Evolutionary conservation across 129 eudicot genomes (phyloP).

Genomic region (Pittosporum tobira): DNA sequence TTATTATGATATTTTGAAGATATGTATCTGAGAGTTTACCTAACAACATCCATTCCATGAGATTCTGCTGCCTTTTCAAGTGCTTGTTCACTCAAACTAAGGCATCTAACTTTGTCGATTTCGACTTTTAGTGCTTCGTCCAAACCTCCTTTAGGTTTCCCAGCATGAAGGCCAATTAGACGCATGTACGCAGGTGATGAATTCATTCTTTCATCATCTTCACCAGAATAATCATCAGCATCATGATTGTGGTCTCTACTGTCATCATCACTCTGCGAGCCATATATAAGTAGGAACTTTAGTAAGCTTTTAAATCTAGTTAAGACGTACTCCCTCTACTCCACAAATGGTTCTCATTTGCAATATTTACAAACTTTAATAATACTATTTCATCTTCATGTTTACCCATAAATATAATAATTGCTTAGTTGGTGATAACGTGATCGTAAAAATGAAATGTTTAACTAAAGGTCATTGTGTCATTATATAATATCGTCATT

Average conservation of each 20-base stretch:
- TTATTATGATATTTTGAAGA: neutral
- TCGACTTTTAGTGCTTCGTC: constrained; percentile 8
- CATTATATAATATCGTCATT: too few species aligned
- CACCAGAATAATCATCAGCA: neutral
- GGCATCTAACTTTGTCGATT: constrained; percentile 13
- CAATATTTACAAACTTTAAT: too few species aligned
- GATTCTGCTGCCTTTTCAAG: constrained; percentile 8
- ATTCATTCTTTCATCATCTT: neutral
- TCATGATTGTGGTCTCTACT: too few species aligned
- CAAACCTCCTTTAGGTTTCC: constrained; percentile 13
- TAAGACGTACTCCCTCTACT: too few species aligned
- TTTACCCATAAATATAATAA: too few species aligned
- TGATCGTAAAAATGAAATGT: too few species aligned
- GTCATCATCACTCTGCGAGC: neutral
- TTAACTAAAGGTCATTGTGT: too few species aligned
- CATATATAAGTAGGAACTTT: too few species aligned
- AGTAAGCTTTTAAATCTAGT: too few species aligned
- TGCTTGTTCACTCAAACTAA: constrained; percentile 19
- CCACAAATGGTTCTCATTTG: too few species aligned
- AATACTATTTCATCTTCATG: too few species aligned
- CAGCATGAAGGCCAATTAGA: constrained; percentile 16
- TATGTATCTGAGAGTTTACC: neutral
- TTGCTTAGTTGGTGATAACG: too few species aligned
- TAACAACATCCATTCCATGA: constrained; percentile 6
- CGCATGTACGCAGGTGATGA: constrained; percentile 16